These are phyloP conservation scores for Leccinum pellstonianum DNA, from an alignment of 768 basidiomycete species.

Conservation along the genomic window DNA sequence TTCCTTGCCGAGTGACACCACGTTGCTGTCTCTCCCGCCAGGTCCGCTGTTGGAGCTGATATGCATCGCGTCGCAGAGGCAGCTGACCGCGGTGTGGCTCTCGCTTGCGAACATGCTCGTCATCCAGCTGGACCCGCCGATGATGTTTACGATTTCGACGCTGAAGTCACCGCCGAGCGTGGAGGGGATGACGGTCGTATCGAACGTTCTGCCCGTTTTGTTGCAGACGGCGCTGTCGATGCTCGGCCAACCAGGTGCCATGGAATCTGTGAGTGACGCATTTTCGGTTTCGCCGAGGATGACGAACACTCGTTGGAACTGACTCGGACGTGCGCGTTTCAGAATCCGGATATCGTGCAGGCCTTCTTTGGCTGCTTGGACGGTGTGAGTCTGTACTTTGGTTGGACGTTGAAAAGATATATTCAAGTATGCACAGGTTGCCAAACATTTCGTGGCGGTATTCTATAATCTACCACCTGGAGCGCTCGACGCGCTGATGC, in stretches of 20 bases:
- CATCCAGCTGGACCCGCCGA: conserved; percentile 77
- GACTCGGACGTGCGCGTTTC: conserved; percentile 1
- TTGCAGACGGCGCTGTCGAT: conserved; percentile 54
- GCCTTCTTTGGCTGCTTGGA: conserved; percentile 86
- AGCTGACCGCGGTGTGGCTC: conserved; percentile 82
- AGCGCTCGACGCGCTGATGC: conserved; percentile 64
- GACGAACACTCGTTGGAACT: background rate
- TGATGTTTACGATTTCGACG: conserved; percentile 36
- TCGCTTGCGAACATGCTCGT: conserved; percentile 77
- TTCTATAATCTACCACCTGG: conserved; percentile 66
- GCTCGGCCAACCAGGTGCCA: conserved; percentile 57
- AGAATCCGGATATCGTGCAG: conserved; percentile 94
- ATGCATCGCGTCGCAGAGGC: conserved; percentile 67
- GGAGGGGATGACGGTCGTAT: conserved; percentile 58
- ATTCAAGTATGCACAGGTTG: conserved; percentile 32
- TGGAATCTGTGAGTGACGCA: conserved; percentile 60
- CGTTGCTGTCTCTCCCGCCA: conserved; percentile 77
- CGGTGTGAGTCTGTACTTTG: conserved; percentile 44
- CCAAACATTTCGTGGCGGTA: conserved; percentile 56
- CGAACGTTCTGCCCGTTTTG: conserved; percentile 53
- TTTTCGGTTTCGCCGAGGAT: background rate
- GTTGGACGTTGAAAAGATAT: background rate
- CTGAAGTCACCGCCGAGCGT: conserved; percentile 52
- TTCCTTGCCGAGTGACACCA: conserved; percentile 71
- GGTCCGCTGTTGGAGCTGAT: conserved; percentile 79